Base-by-base conservation (phyloP, 2,329 filamentous ascomycete species). In the Aspergillus tubingensis region DNA sequence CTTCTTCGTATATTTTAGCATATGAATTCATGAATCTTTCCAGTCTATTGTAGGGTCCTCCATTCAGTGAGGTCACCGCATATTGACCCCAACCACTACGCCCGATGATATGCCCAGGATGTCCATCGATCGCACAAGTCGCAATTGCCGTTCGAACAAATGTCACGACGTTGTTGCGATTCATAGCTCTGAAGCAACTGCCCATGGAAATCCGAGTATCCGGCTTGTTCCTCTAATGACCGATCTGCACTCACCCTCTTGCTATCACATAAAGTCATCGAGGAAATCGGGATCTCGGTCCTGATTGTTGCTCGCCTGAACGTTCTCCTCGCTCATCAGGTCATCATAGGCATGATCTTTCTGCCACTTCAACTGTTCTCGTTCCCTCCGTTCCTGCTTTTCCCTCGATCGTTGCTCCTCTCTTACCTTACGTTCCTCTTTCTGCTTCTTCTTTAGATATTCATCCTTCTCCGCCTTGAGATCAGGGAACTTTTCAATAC, bases 271-370 rank as follows among this genome's bases (percentile, higher is more conserved):
- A 72, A 99, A 99, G 72, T 99, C 94, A 61, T 97, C 93, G 80
- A 91, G 93, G 74, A 79, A 81, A 62, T 91, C 82, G 61, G 87
- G 85, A 64, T 85, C 83, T 13, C 92, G 86, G 71, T 96, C 88
- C 77, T 97, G 91, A 77, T 99, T 99, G 79, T 89, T 96, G 58
- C 87, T 87, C 21, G 77, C 79, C 47, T 87, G 87, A 80, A 96
- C 83, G 69, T 90, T 89, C 60, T 96, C 91, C 57, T 96, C 92
- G 4, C 85, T 87, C 76, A 96, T 92, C 57, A 97, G 78, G 50
- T 96, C 92, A 73, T 98, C 95, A 76, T 99, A 99, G 2, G 93
- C 94, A 78, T 99, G 94, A n/a, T 96, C 92, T 79, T 95, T 95
- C 77, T 96, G 91, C 84, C 88, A 96, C 76, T 96, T 96, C 79